phyloP scores from a whole-genome alignment of 441 rosid species.

The Flueggea neowawraea region DNA sequence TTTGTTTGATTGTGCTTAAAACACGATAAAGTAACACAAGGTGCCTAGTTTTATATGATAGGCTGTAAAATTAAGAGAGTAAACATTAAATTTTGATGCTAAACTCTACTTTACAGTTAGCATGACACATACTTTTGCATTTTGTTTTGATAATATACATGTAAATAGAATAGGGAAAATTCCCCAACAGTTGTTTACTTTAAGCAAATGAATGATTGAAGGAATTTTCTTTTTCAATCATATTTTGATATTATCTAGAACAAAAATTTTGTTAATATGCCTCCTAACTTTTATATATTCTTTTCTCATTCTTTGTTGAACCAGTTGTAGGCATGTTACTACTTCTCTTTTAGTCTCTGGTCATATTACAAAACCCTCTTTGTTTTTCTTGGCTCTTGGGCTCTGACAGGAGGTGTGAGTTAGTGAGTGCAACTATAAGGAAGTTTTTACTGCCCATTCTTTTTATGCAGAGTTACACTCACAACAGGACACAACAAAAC shows the following conservation, averaged over 20 bases:
- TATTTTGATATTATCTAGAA: conserved; percentile 34
- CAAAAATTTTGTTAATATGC: conserved; percentile 24
- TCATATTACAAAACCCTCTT: conserved; percentile 20
- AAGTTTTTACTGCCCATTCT: conserved; percentile 1
- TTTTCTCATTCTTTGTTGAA: conserved; percentile 28
- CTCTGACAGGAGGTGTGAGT: conserved; percentile 34
- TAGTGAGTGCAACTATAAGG: conserved; percentile 29
- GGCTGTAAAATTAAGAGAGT: too few species aligned
- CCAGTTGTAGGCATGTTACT: conserved; percentile 48
- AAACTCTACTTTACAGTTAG: conserved; percentile 32
- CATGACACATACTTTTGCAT: conserved; percentile 8
- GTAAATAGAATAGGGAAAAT: conserved; percentile 5
- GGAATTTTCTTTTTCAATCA: conserved; percentile 30
- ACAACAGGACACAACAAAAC: conserved; percentile 20
- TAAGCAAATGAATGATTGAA: conserved; percentile 39
- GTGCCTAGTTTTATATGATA: too few species aligned
- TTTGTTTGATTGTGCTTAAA: too few species aligned
- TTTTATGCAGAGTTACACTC: conserved; percentile 11
- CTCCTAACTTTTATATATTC: conserved; percentile 36
- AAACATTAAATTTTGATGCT: too few species aligned
- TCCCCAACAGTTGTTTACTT: conserved; percentile 19
- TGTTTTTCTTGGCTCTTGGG: conserved; percentile 28
- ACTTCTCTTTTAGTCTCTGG: conserved; percentile 15
- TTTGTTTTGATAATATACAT: not conserved
- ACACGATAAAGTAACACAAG: too few species aligned